A percentile compares a stretch with the other conserved stretches of the same genome.
Evolutionary conservation across 352 stramenopile genomes (phyloP).

Genomic region (Pythium apleroticum): DNA sequence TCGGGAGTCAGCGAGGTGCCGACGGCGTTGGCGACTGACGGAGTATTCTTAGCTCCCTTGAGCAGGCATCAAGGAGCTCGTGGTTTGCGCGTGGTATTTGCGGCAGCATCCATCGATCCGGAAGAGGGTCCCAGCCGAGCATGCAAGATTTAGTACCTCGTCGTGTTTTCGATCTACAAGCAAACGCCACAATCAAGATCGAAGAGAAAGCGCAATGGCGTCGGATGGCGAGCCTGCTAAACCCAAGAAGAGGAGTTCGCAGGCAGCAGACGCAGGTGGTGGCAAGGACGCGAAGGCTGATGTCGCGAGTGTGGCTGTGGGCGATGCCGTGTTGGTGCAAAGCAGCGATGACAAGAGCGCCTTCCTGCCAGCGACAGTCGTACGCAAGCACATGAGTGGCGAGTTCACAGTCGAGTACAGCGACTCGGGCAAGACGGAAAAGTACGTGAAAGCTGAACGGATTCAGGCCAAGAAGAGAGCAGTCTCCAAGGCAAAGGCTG

Average conservation of each 20-base stretch:
- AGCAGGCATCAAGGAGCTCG: not conserved
- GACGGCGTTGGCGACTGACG: too few relatives aligned
- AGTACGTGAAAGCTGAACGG: slow-evolving; percentile 19
- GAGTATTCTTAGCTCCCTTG: too few relatives aligned
- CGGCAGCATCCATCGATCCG: not conserved
- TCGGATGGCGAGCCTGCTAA: slow-evolving; percentile 10
- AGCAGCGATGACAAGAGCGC: slow-evolving; percentile 14
- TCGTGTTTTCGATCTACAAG: not conserved
- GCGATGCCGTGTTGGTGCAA: slow-evolving; percentile 20
- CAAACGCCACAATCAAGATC: not conserved
- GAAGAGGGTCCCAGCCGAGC: too few relatives aligned
- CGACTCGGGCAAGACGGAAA: slow-evolving; percentile 23
- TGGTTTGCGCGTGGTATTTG: not conserved
- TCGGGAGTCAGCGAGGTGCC: too few relatives aligned
- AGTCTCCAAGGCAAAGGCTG: slow-evolving; percentile 1
- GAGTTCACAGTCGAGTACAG: slow-evolving; percentile 30
- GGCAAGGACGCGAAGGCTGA: not conserved
- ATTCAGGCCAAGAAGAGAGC: slow-evolving; percentile 15
- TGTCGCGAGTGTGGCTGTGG: not conserved
- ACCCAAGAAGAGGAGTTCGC: slow-evolving; percentile 12
- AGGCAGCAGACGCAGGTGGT: not conserved
- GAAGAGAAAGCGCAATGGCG: slow-evolving; percentile 1
- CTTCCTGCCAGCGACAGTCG: slow-evolving; percentile 12
- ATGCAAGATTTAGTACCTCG: not conserved
- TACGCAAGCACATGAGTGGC: slow-evolving; percentile 27